A percentile compares a stretch with the other conserved stretches of the same genome.
phyloP scores from a whole-genome alignment of 176 grass and related monocot species.

The Triticum timopheevii region DNA sequence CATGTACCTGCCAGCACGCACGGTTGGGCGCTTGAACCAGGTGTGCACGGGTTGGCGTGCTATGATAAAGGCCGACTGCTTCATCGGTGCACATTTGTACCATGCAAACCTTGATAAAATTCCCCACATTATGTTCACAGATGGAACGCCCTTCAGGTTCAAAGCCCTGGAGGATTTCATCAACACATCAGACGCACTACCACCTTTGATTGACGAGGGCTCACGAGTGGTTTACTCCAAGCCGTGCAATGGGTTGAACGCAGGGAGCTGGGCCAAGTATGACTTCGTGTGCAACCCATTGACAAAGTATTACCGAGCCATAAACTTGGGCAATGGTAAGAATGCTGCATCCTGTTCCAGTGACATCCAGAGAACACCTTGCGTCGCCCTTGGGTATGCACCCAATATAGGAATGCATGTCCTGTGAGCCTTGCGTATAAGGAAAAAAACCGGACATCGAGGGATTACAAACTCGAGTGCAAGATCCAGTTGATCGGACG shows the following conservation, averaged over 20 bases:
- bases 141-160: background rate
- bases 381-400: background rate
- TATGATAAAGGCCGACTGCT: background rate
- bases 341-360: background rate
- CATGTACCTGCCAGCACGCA: background rate
- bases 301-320: constrained; percentile 2
- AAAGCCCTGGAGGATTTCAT: background rate
- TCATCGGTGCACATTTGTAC: background rate
- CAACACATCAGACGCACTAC: background rate
- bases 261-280: background rate
- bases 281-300: constrained; percentile 5
- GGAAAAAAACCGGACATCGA: background rate
- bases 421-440: background rate
- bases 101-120: background rate
- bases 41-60: background rate
- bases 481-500: background rate
- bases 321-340: background rate
- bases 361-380: background rate
- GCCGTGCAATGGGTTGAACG: background rate
- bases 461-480: background rate
- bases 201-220: background rate
- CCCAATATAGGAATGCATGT: background rate
- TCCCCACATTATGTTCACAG: background rate
- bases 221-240: background rate
- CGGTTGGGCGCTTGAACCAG: background rate